Conservation (phyloP, 345 rosid species). For the Citrus maxima region DNA sequence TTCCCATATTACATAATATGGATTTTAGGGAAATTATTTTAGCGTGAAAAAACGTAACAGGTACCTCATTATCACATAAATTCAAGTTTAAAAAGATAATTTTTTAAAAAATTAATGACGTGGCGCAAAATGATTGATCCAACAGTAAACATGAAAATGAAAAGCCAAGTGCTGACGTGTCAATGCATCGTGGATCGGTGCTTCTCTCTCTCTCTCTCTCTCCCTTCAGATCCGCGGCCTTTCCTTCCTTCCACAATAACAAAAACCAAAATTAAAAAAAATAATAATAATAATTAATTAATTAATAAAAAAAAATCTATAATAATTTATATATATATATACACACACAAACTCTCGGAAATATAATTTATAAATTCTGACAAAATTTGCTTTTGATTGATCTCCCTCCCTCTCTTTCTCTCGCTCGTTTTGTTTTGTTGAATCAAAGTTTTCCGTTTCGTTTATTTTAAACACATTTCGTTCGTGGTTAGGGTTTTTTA, state of each 20-base stretch:
- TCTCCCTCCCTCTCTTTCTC: constrained; percentile 2
- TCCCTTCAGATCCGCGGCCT: constrained; percentile 36
- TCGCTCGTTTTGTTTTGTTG: not conserved
- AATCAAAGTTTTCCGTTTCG: not conserved
- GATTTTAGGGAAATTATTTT: too few relatives aligned
- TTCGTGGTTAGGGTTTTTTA: not conserved
- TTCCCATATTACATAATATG: too few relatives aligned
- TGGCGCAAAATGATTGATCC: not conserved
- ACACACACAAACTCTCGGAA: not conserved
- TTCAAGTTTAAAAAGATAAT: not conserved
- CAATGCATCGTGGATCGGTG: not conserved
- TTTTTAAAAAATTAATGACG: not conserved
- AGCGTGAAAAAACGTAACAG: too few relatives aligned
- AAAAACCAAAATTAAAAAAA: constrained; percentile 18
- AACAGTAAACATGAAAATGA: not conserved
- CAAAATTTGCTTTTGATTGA: not conserved
- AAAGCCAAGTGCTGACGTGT: constrained; percentile 23
- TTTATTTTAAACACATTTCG: not conserved
- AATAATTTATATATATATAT: not conserved
- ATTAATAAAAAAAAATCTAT: not conserved
- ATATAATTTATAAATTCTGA: constrained; percentile 8
- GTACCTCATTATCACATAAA: not conserved
- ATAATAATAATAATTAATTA: not conserved
- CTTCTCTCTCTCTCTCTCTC: not conserved
- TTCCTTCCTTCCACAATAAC: constrained; percentile 12